phyloP scores from a whole-genome alignment of 2,329 filamentous ascomycete genomes.

The Fusarium sp. region DNA sequence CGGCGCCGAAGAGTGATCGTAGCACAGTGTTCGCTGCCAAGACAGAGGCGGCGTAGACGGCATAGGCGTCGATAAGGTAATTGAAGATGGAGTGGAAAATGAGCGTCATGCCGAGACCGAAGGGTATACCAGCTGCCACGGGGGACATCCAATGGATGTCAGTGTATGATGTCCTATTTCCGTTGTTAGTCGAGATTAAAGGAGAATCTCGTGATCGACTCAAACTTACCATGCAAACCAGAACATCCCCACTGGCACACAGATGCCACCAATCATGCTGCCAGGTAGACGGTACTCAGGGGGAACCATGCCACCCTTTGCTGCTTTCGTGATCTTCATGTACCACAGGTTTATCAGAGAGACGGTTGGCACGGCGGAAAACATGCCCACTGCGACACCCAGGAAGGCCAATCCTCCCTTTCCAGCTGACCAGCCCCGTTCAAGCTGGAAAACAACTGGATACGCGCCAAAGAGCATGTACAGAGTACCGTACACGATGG shows the following conservation, averaged over 20 bases:
- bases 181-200: neutral
- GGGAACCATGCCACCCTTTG: constrained; percentile 65
- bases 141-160: constrained; percentile 68
- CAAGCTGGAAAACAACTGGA: constrained; percentile 71
- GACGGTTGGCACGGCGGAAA: constrained; percentile 64
- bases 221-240: constrained; percentile 71
- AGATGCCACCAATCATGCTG: constrained; percentile 68
- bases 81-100: constrained; percentile 74
- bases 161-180: constrained; percentile 32
- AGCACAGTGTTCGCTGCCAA: constrained; percentile 66
- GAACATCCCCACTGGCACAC: constrained; percentile 71
- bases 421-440: constrained; percentile 67
- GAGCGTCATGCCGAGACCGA: constrained; percentile 69
- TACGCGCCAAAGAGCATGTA: constrained; percentile 68
- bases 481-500: constrained; percentile 66
- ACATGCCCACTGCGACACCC: constrained; percentile 74
- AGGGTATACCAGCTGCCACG: constrained; percentile 56
- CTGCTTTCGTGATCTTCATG: constrained; percentile 52
- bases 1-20: constrained; percentile 37
- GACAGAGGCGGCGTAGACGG: constrained; percentile 81
- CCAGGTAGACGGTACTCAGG: constrained; percentile 73
- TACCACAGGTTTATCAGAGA: constrained; percentile 67
- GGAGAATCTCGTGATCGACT: neutral
- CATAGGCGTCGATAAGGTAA: constrained; percentile 77
- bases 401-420: constrained; percentile 72